Conservation (phyloP, 345 rosid genomes). For the Gossypium arboreum region DNA sequence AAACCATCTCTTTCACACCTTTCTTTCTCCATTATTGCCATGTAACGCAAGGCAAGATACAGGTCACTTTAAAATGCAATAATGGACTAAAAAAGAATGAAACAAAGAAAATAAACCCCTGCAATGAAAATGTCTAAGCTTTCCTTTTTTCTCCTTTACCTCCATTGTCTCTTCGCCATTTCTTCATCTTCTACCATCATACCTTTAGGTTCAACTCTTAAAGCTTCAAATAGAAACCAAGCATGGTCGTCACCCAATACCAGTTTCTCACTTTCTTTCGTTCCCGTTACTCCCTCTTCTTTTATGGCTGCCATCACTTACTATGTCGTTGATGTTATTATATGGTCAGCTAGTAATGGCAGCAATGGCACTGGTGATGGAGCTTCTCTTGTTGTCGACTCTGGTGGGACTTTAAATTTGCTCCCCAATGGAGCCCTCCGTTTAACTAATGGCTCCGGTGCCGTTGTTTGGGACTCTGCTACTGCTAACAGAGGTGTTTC, state of each 20-base stretch:
- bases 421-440: slow-evolving; percentile 46
- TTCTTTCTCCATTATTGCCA: neutral
- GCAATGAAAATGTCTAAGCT: neutral
- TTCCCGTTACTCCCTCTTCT: neutral
- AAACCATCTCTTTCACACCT: neutral
- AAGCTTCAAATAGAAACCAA: slow-evolving; percentile 30
- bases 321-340: slow-evolving; percentile 9
- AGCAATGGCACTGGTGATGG: neutral
- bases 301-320: slow-evolving; percentile 2
- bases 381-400: slow-evolving; percentile 43
- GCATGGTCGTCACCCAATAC: neutral
- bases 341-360: slow-evolving; percentile 51
- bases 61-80: neutral
- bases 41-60: neutral
- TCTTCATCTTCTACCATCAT: slow-evolving; percentile 22
- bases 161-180: slow-evolving; percentile 6
- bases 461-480: slow-evolving; percentile 53
- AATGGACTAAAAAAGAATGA: neutral
- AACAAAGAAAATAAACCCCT: neutral
- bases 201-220: slow-evolving; percentile 40
- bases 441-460: slow-evolving; percentile 51
- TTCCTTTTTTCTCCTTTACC: neutral
- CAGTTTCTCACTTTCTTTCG: slow-evolving; percentile 4
- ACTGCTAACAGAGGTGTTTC: slow-evolving; percentile 45
- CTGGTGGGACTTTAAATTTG: slow-evolving; percentile 43